A percentile compares a stretch with the other conserved stretches of the same genome.
These are phyloP conservation scores for Alternaria tenuissima DNA, from an alignment of 2,329 filamentous ascomycete genomes.

Conservation along the genomic window DNA sequence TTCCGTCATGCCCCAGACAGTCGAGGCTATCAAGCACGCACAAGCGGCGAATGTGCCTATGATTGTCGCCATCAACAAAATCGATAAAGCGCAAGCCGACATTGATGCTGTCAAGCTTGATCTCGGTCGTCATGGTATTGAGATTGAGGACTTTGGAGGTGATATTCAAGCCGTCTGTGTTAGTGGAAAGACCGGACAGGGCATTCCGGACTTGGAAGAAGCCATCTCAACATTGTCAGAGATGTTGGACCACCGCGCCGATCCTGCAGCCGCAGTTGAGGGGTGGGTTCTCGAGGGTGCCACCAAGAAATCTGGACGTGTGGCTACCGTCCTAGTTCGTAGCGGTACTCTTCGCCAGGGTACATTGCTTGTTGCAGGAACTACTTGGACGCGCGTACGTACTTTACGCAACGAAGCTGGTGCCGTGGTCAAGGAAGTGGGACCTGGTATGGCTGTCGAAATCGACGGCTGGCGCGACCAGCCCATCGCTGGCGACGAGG, in stretches of 20 bases:
- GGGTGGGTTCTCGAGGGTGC: constrained; percentile 94
- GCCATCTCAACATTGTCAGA: constrained; percentile 86
- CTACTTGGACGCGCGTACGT: constrained; percentile 87
- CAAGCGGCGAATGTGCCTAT: constrained; percentile 87
- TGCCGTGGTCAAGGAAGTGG: constrained; percentile 72
- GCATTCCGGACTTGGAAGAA: constrained; percentile 92
- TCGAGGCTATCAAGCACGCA: constrained; percentile 96
- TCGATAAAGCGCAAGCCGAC: constrained; percentile 85
- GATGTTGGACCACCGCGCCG: constrained; percentile 87
- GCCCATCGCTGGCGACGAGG: constrained; percentile 84
- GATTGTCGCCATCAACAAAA: constrained; percentile 97
- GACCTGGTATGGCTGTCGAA: constrained; percentile 89
- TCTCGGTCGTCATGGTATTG: constrained; percentile 80
- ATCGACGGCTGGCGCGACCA: constrained; percentile 94
- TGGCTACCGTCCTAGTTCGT: constrained; percentile 87
- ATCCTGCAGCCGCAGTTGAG: constrained; percentile 78
- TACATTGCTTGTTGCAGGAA: constrained; percentile 85
- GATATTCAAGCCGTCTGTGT: constrained; percentile 92
- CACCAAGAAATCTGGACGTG: constrained; percentile 82
- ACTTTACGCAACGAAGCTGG: constrained; percentile 87
- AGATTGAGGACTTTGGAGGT: constrained; percentile 94
- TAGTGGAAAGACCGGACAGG: constrained; percentile 90
- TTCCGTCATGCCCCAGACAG: constrained; percentile 94
- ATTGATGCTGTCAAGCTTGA: constrained; percentile 88
- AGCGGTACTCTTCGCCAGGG: constrained; percentile 84